Evolutionary conservation across 345 rosid species (phyloP), one percentile per base, ranked within the genome.

Genomic region (Salix udensis): DNA sequence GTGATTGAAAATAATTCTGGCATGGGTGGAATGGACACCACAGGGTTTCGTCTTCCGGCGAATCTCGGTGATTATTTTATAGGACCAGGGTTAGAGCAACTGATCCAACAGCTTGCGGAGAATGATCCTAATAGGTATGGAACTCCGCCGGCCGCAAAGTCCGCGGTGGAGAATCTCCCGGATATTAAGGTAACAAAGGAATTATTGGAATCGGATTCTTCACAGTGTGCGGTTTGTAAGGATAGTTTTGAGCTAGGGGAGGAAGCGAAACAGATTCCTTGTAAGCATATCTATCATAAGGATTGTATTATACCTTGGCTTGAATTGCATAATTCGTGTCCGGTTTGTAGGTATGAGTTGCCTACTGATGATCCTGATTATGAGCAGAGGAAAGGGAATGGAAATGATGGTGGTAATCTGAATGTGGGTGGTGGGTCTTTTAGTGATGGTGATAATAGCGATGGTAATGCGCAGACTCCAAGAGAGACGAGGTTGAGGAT

Each of bases 241-340:
- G 95, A 91, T 71, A 70, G 30, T 68, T 84, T 88, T 67, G 81
- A 67, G 61, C 79, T 77, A 13, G 92, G 92, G 37, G 96, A 87
- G 71, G 83, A 34, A 15, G 88, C 77, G n/a, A 91, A 81, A 77
- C 86, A 88, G 77, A 55, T 91, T 42, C 91, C 92, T 0, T 91
- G 95, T 81, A 91, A 89, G 26, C 95, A 91, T 78, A 82, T 86
- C 42, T 91, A 91, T 82, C 95, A 91, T n/a, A 88, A 84, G 28
- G 84, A 84, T n/a, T 91, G 95, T 84, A 91, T 91, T 26, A 78
- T 88, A 34, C 91, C 91, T 11, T 91, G 95, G 95, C 68, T 91
- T 77, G 88, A 81, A 9, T 80, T 91, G 74, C 55, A 71, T 52
- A 78, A 78, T 55, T 62, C 73, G 7, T 78, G 81, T 28, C 81